Percentiles rank a stretch among this genome's conserved stretches.
phyloP scores from a whole-genome alignment of 1,284 basidiomycete genomes.

The Xerocomus nothofagi region DNA sequence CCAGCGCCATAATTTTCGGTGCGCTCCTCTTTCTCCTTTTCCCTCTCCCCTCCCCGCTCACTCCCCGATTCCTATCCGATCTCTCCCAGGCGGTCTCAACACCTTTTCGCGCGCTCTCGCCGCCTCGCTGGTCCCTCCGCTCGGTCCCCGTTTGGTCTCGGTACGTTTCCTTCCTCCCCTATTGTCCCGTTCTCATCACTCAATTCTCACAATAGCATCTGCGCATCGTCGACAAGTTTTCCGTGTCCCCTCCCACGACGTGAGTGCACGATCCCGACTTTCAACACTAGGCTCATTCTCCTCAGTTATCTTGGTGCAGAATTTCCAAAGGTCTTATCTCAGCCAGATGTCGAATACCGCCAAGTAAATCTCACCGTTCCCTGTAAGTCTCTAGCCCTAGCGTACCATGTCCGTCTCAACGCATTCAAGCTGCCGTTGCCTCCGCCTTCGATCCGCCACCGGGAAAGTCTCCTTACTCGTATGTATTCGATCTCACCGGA shows the following conservation, averaged over 20 bases:
- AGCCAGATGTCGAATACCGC: constrained; percentile 73
- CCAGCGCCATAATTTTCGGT: constrained; percentile 83
- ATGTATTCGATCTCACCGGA: constrained; percentile 82
- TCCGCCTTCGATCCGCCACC: constrained; percentile 68
- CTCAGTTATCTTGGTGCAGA: constrained; percentile 76
- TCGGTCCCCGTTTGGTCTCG: constrained; percentile 69
- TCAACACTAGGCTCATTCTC: constrained; percentile 11
- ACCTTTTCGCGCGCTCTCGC: constrained; percentile 71
- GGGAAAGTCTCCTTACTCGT: constrained; percentile 63
- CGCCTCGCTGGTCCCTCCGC: constrained; percentile 57
- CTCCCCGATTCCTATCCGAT: constrained; percentile 6
- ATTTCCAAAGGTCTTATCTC: constrained; percentile 69
- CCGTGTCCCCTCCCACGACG: constrained; percentile 84
- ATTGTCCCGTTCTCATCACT: constrained; percentile 5
- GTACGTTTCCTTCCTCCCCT: constrained; percentile 44
- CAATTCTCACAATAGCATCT: constrained; percentile 49
- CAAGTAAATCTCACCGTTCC: constrained; percentile 79
- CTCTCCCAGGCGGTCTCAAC: constrained; percentile 66
- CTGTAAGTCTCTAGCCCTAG: constrained; percentile 43
- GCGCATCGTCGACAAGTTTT: constrained; percentile 84
- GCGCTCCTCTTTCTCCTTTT: constrained; percentile 30
- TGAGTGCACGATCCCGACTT: constrained; percentile 40
- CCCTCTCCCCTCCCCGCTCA: not conserved
- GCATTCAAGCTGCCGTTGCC: constrained; percentile 55
- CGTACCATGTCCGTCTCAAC: constrained; percentile 5